Conservation (phyloP, 352 stramenopile genomes). For the Pythium inflatum region DNA sequence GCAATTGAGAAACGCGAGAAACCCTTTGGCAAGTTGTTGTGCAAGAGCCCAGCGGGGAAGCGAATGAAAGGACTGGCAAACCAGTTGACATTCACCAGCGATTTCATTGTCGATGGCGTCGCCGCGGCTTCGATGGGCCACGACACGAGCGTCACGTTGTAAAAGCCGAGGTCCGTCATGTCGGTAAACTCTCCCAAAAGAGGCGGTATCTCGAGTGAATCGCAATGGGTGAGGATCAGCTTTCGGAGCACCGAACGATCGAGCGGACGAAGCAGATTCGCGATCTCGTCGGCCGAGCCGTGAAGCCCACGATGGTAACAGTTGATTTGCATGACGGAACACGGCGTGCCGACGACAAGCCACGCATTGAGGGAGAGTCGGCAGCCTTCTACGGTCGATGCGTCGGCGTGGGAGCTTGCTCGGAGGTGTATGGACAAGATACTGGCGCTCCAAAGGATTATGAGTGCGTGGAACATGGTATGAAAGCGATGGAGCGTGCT, state of each 20-base stretch:
- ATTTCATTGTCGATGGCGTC: conserved; percentile 16
- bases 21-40: conserved; percentile 10
- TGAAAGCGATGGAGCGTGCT: background rate
- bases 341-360: conserved; percentile 6
- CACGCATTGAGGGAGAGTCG: conserved; percentile 14
- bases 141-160: conserved; percentile 23
- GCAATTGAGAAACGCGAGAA: conserved; percentile 24
- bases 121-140: conserved; percentile 21
- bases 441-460: background rate
- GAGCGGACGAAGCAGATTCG: background rate
- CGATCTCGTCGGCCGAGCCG: conserved; percentile 7
- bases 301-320: conserved; percentile 11
- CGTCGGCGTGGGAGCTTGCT: background rate
- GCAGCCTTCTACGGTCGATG: conserved; percentile 2
- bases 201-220: conserved; percentile 16
- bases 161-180: conserved; percentile 22
- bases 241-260: conserved; percentile 19
- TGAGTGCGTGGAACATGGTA: background rate
- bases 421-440: background rate
- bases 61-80: conserved; percentile 1
- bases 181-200: conserved; percentile 14
- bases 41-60: conserved; percentile 12
- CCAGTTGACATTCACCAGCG: conserved; percentile 20
- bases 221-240: conserved; percentile 31
- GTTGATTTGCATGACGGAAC: conserved; percentile 32